phyloP scores from a whole-genome alignment of 257 asterid genomes.

The Rauvolfia tetraphylla region DNA sequence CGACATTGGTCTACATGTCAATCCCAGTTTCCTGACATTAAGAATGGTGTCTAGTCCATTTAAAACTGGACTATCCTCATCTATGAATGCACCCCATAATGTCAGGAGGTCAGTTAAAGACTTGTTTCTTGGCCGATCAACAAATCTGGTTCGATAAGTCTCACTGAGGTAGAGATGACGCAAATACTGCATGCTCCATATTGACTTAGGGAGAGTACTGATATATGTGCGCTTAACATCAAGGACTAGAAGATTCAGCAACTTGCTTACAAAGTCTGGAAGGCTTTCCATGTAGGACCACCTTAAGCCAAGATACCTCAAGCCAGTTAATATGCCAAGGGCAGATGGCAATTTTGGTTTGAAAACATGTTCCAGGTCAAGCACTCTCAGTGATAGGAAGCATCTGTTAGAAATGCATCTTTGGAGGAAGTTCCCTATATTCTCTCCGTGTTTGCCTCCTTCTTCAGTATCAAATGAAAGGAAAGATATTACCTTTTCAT shows the following conservation, averaged over 20 bases:
- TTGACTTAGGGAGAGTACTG: conserved; percentile 26
- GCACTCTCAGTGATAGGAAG: conserved; percentile 22
- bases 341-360: conserved; percentile 23
- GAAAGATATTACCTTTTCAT: conserved; percentile 12
- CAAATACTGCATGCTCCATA: conserved; percentile 30
- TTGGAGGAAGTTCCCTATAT: conserved; percentile 21
- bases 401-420: conserved; percentile 22
- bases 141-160: conserved; percentile 29
- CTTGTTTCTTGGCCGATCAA: conserved; percentile 6
- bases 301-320: conserved; percentile 30
- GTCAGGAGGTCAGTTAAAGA: conserved; percentile 22
- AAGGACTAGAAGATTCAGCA: conserved; percentile 25
- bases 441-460: conserved; percentile 26
- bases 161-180: conserved; percentile 32
- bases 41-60: conserved; percentile 17
- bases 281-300: conserved; percentile 29
- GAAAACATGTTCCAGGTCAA: conserved; percentile 33
- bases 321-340: background rate
- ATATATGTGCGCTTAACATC: conserved; percentile 35
- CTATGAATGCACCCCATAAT: conserved; percentile 32
- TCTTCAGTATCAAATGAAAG: conserved; percentile 23
- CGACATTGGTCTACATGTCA: conserved; percentile 23
- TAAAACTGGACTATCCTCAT: conserved; percentile 16
- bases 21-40: conserved; percentile 21
- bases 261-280: conserved; percentile 15